phyloP scores from a whole-genome alignment of 495 filamentous ascomycete species.

The Geoglossum glabrum region DNA sequence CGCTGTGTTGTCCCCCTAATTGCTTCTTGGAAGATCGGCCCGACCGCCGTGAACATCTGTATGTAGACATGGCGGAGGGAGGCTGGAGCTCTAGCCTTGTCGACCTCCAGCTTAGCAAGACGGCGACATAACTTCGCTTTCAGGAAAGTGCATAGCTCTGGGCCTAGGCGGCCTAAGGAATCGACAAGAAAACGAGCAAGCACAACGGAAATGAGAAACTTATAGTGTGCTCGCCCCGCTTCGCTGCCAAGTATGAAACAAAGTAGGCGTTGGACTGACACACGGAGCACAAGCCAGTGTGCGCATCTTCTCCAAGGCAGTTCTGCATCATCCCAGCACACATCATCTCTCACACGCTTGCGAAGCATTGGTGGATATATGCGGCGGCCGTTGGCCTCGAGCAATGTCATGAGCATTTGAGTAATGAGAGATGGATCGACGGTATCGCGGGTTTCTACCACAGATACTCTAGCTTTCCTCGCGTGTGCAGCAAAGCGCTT shows the following conservation, averaged over 20 bases:
- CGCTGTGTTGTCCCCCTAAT: conserved; percentile 15
- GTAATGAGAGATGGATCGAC: conserved; percentile 30
- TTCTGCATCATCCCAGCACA: conserved; percentile 11
- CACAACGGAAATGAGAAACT: conserved; percentile 29
- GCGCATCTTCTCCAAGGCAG: conserved; percentile 36
- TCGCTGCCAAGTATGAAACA: conserved; percentile 23
- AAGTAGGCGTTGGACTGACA: conserved; percentile 29
- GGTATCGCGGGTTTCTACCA: conserved; percentile 35
- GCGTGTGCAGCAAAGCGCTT: conserved; percentile 29
- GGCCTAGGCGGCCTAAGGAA: conserved; percentile 10
- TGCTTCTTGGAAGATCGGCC: conserved; percentile 12
- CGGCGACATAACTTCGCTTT: conserved; percentile 38
- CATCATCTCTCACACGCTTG: conserved; percentile 41
- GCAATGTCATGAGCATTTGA: conserved; percentile 32
- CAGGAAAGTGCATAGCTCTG: conserved; percentile 20
- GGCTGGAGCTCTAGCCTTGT: conserved; percentile 10
- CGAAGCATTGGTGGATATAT: conserved; percentile 18
- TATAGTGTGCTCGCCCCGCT: conserved; percentile 33
- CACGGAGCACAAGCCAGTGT: conserved; percentile 38
- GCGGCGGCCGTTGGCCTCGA: conserved; percentile 29
- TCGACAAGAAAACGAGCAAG: conserved; percentile 25
- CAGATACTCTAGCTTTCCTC: conserved; percentile 25
- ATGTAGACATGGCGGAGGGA: conserved; percentile 5
- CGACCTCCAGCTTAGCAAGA: conserved; percentile 34
- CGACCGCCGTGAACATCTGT: conserved; percentile 9